Base-by-base conservation (phyloP, 2,329 filamentous ascomycete genomes). In the Bertia moriformis region DNA sequence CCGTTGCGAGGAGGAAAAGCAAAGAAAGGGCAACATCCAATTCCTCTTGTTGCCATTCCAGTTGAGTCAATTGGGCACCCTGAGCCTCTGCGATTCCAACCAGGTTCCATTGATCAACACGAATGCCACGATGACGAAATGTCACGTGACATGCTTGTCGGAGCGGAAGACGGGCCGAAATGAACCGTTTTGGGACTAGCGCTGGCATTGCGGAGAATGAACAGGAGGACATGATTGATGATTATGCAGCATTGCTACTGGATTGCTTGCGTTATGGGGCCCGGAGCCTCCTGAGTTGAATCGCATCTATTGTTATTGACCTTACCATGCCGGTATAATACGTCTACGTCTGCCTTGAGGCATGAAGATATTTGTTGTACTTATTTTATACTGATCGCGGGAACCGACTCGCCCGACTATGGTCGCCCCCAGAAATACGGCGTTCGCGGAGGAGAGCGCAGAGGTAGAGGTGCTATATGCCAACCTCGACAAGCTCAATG, bases 401-500 rank as follows among this genome's bases (percentile, higher is more conserved):
- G n/a, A n/a, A n/a, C n/a, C n/a, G n/a, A n/a, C 10, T 29, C n/a
- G 24, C 10, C n/a, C 32, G 7, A 18, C 32, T 15, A 35, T 35
- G 32, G 32, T 35, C 10, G 32, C 12, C 17, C 32, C 32, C 7
- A 10, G 32, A 15, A 35, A 48, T 48, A 45, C 30, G 14, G 30
- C 17, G 5, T 58, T 60, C 41, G 59, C 61, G 44, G 56, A 61
- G 47, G 55, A 57, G 22, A 45, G 53, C 19, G 59, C 59, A 4
- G 59, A 62, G 48, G 58, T 62, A 18, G 59, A 62, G 40, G 58
- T 61, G 32, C 46, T 62, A n/a, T 58, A 59, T 27, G 58, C 56
- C 36, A 49, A 57, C 38, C 67, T 83, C 48, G 74, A 78, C 44
- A 84, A 83, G 62, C 78, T 82, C 52, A 79, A 78, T 52, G 63